Evolutionary conservation across 2,329 filamentous ascomycete species (phyloP).

Genomic region (Claviceps sp.): DNA sequence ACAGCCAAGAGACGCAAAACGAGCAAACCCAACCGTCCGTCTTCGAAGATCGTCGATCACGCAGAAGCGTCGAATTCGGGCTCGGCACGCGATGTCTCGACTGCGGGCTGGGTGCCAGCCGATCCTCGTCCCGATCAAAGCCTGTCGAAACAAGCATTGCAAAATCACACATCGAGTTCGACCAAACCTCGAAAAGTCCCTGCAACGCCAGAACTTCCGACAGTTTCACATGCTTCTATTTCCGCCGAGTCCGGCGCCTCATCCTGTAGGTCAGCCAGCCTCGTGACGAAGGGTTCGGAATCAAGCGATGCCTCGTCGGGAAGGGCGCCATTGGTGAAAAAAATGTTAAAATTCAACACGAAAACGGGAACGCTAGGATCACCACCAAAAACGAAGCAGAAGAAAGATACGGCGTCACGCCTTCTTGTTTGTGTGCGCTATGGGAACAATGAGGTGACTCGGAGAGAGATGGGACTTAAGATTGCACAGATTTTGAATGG

Average conservation of each 20-base stretch:
- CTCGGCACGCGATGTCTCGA: not conserved
- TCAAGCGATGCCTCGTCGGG: slow-evolving; percentile 5
- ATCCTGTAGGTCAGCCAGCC: not conserved
- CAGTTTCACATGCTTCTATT: not conserved
- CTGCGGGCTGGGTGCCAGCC: not conserved
- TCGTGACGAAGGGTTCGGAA: not conserved
- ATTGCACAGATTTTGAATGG: slow-evolving; percentile 49
- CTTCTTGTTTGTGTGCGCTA: slow-evolving; percentile 46
- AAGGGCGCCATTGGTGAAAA: slow-evolving; percentile 17
- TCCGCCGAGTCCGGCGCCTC: not conserved
- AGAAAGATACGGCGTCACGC: slow-evolving; percentile 17
- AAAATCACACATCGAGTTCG: not conserved
- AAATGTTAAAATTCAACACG: slow-evolving; percentile 42
- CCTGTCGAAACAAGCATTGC: not conserved
- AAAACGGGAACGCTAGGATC: slow-evolving; percentile 50
- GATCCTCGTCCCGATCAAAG: not conserved
- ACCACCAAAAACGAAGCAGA: slow-evolving; percentile 40
- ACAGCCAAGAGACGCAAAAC: slow-evolving; percentile 3
- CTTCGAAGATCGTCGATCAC: slow-evolving; percentile 5
- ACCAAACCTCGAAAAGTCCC: not conserved
- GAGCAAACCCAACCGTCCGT: slow-evolving; percentile 3
- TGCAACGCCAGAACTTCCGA: not conserved
- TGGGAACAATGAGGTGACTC: slow-evolving; percentile 31
- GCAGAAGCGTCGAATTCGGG: not conserved
- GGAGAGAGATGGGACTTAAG: slow-evolving; percentile 37